These are phyloP conservation scores for Phytopythium chamaehyphon DNA, from an alignment of 352 stramenopile genomes.

Conservation along the genomic window DNA sequence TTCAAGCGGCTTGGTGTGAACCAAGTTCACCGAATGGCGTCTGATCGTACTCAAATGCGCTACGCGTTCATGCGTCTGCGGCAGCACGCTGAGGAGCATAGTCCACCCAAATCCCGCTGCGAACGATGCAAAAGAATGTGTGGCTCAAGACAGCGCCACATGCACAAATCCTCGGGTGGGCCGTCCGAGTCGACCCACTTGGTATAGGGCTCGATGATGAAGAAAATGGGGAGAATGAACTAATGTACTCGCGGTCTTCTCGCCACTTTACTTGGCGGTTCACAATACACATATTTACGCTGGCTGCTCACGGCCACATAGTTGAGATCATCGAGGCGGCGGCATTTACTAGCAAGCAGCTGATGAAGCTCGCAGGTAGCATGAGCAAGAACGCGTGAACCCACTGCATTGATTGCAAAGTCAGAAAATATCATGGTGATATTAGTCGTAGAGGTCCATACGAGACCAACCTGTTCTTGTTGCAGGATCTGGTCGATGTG, in stretches of 20 bases:
- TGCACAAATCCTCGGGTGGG: not conserved
- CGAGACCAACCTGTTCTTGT: conserved; percentile 58
- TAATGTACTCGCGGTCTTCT: too few relatives aligned
- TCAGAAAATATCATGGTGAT: not conserved
- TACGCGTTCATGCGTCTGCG: conserved; percentile 62
- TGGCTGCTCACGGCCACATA: conserved; percentile 57
- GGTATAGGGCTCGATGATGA: not conserved
- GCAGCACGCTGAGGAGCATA: conserved; percentile 26
- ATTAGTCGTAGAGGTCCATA: too few relatives aligned
- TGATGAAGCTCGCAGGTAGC: conserved; percentile 73
- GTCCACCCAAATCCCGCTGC: not conserved
- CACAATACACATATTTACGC: not conserved
- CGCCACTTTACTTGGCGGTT: too few relatives aligned
- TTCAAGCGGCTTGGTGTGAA: conserved; percentile 69
- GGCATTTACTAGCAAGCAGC: conserved; percentile 75
- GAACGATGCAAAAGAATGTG: too few relatives aligned
- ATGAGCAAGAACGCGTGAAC: conserved; percentile 81
- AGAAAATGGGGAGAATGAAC: too few relatives aligned
- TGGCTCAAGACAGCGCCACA: not conserved
- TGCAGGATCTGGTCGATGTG: conserved; percentile 65
- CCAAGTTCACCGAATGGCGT: conserved; percentile 67
- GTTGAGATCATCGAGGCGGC: conserved; percentile 66
- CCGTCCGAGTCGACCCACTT: conserved; percentile 8
- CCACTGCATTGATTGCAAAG: conserved; percentile 28
- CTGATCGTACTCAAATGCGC: conserved; percentile 43